A percentile compares a stretch with the other conserved stretches of the same genome.
Evolutionary conservation across 805 yeast genomes (phyloP).

Genomic region (Barnettozyma populi): DNA sequence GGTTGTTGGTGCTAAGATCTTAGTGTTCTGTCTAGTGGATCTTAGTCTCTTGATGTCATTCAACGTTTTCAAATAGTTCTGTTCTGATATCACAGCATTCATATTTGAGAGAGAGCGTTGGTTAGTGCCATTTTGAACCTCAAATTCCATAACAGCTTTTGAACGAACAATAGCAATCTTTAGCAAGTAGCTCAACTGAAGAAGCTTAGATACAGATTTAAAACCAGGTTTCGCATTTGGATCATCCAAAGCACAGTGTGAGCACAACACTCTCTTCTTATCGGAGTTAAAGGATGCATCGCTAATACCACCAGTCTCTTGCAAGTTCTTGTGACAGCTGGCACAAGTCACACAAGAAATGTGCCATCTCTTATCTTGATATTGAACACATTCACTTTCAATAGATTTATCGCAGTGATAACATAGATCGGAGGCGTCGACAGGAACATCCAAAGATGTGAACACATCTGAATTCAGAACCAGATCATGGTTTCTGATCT

Average conservation of each 20-base stretch:
- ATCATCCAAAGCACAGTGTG: conserved; percentile 51
- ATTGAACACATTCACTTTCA: conserved; percentile 73
- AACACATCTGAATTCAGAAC: conserved; percentile 30
- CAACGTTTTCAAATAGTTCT: conserved; percentile 62
- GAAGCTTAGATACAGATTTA: conserved; percentile 55
- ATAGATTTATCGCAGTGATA: conserved; percentile 64
- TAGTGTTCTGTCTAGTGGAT: conserved; percentile 64
- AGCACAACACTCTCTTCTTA: conserved; percentile 44
- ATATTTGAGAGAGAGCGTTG: conserved; percentile 4
- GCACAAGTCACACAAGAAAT: conserved; percentile 64
- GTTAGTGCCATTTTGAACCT: conserved; percentile 12
- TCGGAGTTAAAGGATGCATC: conserved; percentile 39
- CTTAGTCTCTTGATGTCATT: conserved; percentile 73
- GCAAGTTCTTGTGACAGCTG: conserved; percentile 43
- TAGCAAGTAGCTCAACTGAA: conserved; percentile 70
- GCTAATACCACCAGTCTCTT: conserved; percentile 32
- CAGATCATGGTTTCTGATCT: conserved; percentile 42
- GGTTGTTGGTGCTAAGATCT: conserved; percentile 38
- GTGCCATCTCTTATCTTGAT: conserved; percentile 75
- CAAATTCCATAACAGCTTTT: conserved; percentile 49
- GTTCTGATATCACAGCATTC: conserved; percentile 30
- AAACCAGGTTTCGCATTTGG: conserved; percentile 51
- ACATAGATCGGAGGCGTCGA: conserved; percentile 73
- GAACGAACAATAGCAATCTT: conserved; percentile 81
- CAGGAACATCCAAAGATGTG: conserved; percentile 40